Base-by-base conservation (phyloP, 139 green algal species). In the Nannochloris sp. region DNA sequence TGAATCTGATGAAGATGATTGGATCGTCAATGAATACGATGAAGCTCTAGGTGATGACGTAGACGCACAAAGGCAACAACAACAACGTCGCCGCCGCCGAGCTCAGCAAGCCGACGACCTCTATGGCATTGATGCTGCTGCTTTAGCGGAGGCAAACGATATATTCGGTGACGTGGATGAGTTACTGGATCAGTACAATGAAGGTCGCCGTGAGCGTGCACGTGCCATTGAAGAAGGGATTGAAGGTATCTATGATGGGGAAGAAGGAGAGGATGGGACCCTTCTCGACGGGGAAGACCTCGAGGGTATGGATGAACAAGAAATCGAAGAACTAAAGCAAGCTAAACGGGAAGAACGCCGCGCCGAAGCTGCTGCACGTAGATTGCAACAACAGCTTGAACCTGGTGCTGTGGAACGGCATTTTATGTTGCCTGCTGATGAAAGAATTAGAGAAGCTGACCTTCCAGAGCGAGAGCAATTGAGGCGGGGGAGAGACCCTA, bases 391-490 rank as follows among this genome's bases (percentile, higher is more conserved):
- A 23, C 54, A 64, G 32, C 64, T 92, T 15, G 90, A 97, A 70
- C 90, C 90, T 0, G 85, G 86, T 60, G 65, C 86, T 30, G 65
- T 95, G 51, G 85, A 76, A 8, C 65, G 60, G 5, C 81, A 88
- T 32, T 83, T 85, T 76, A 72, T 97, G 71, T 60, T 79, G 61
- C 83, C 89, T 14, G 60, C 77, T 58, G 90, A 97, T 60, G 84
- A 95, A 42, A 27, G 54, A 8, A 95, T 97, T 30, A 73, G 86
- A 9, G 62, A 63, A 70, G 71, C 61, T 23, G 90, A 97, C 61
- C 10, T 91, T 10, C 90, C 90, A 1, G 90, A 97, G 80, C 69
- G 90, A 13, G 64, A 90, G 63, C 90, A 97, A 80, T 68, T 90
- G 57, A 32, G 60, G n/a, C 33, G 56, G 12, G 67, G 60, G 2